phyloP scores from a whole-genome alignment of 805 yeast genomes.

The Yarrowia sp. region DNA sequence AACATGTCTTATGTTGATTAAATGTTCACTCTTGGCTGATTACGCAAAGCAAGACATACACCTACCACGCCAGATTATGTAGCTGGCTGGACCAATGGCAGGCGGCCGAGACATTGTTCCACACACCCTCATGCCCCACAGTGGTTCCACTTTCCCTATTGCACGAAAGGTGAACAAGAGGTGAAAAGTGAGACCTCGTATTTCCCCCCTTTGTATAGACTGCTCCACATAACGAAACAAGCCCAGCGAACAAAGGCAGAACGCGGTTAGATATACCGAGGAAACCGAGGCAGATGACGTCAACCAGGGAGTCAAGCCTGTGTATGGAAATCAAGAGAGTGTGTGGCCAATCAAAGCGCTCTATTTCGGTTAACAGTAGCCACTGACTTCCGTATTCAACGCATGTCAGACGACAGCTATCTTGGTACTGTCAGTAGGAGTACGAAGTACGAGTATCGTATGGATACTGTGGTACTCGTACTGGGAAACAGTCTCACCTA shows the following conservation, averaged over 20 bases:
- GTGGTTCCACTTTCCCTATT: constrained; percentile 30
- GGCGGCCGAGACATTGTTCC: background rate
- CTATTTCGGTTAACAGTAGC: too few species aligned
- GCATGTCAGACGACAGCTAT: background rate
- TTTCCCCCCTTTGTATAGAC: background rate
- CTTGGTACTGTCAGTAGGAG: too few species aligned
- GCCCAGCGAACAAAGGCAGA: background rate
- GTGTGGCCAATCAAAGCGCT: too few species aligned
- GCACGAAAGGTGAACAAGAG: background rate
- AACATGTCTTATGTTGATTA: too few species aligned
- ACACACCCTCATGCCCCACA: background rate
- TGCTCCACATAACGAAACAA: background rate
- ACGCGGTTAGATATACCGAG: constrained; percentile 22
- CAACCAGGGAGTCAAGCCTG: too few species aligned
- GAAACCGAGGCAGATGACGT: background rate
- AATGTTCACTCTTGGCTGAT: too few species aligned
- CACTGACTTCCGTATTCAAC: background rate
- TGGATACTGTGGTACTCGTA: too few species aligned
- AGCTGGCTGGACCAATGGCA: background rate
- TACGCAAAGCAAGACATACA: too few species aligned
- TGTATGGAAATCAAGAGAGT: too few species aligned
- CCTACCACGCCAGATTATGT: constrained; percentile 7
- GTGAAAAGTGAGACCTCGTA: background rate
- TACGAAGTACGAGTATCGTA: too few species aligned
- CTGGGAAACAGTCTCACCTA: too few species aligned